phyloP scores from a whole-genome alignment of 768 basidiomycete species.

The Tylopilus felleus region DNA sequence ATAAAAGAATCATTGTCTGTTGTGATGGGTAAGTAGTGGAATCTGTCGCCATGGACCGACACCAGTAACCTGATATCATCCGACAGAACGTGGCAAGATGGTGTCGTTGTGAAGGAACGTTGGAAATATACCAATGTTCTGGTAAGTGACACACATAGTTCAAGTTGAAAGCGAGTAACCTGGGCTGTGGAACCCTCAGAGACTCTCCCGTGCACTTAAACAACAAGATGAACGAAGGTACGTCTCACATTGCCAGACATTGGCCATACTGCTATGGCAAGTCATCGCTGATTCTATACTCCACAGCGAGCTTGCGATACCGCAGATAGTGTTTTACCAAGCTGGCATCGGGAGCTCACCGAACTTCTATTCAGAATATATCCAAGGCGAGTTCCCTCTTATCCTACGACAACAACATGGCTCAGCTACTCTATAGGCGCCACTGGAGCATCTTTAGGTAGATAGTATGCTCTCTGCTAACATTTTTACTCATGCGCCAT shows the following conservation, averaged over 20 bases:
- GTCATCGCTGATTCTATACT: neutral
- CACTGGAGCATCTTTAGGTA: constrained; percentile 63
- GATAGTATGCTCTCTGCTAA: neutral
- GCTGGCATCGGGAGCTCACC: constrained; percentile 57
- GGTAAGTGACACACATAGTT: constrained; percentile 29
- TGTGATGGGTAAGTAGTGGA: constrained; percentile 61
- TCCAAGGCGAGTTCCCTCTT: constrained; percentile 48
- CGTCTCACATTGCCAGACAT: constrained; percentile 10
- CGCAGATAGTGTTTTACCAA: constrained; percentile 65
- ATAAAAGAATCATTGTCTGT: constrained; percentile 66
- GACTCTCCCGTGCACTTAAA: constrained; percentile 50
- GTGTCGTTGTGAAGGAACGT: constrained; percentile 40
- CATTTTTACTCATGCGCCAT: constrained; percentile 1
- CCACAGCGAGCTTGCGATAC: constrained; percentile 39
- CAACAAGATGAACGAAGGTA: constrained; percentile 45
- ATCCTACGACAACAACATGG: neutral
- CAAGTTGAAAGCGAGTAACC: neutral
- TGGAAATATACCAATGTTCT: constrained; percentile 56
- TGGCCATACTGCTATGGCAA: neutral
- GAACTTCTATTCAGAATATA: constrained; percentile 54
- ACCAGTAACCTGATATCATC: constrained; percentile 3
- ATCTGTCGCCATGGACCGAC: neutral
- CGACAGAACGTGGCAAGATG: constrained; percentile 71
- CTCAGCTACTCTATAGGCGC: constrained; percentile 42
- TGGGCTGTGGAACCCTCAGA: constrained; percentile 31